These are phyloP conservation scores for Verbascum thapsus DNA, from an alignment of 257 asterid genomes.

Conservation along the genomic window DNA sequence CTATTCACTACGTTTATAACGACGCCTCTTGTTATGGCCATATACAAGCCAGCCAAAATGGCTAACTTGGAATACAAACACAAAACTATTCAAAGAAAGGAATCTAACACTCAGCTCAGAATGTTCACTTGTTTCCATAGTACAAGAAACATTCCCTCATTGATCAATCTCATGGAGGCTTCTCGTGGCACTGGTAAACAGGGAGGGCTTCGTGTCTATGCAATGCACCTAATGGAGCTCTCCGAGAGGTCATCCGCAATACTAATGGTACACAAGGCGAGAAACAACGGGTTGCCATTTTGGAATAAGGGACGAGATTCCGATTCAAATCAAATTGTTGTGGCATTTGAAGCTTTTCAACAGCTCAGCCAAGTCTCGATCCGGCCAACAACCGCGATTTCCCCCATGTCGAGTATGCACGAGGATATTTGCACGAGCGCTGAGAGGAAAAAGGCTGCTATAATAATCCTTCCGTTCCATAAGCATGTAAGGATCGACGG, in stretches of 20 bases:
- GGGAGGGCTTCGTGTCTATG: conserved; percentile 50
- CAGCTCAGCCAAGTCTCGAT: conserved; percentile 50
- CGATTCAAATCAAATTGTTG: conserved; percentile 46
- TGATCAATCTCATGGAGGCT: conserved; percentile 57
- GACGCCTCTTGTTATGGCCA: conserved; percentile 54
- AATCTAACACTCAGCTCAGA: conserved; percentile 42
- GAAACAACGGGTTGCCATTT: conserved; percentile 47
- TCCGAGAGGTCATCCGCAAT: conserved; percentile 65
- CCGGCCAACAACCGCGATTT: conserved; percentile 52
- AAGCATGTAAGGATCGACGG: conserved; percentile 56
- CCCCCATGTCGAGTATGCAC: conserved; percentile 52
- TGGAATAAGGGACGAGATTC: conserved; percentile 40
- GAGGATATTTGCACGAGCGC: conserved; percentile 52
- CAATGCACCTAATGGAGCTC: conserved; percentile 64
- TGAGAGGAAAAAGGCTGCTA: conserved; percentile 44
- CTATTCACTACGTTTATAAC: conserved; percentile 64
- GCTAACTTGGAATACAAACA: conserved; percentile 36
- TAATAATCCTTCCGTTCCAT: conserved; percentile 53
- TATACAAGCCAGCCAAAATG: conserved; percentile 53
- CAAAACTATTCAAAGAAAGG: conserved; percentile 48
- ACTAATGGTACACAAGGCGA: conserved; percentile 58
- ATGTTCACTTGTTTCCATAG: conserved; percentile 55
- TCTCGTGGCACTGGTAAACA: conserved; percentile 56
- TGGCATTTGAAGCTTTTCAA: conserved; percentile 57
- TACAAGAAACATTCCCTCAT: conserved; percentile 48